Evolutionary conservation across 2,329 filamentous ascomycete genomes (phyloP).

Genomic region (Neocucurbitaria cava): DNA sequence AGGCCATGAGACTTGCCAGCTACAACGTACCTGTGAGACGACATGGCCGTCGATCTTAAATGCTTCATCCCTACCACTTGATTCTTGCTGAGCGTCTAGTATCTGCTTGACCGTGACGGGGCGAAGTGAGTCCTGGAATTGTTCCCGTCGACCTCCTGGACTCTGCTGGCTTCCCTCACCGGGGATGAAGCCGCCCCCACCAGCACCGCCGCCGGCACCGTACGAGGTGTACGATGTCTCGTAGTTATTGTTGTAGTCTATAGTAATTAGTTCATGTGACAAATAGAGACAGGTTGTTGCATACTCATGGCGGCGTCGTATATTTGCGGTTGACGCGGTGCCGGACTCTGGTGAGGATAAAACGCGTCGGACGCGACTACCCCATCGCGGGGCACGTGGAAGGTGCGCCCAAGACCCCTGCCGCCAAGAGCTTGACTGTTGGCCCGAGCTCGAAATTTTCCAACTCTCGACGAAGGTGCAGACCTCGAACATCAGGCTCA

Average conservation of each 20-base stretch:
- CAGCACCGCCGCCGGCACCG: slow-evolving; percentile 61
- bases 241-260: slow-evolving; percentile 48
- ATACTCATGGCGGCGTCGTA: slow-evolving; percentile 27
- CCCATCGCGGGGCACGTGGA: slow-evolving; percentile 30
- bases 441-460: slow-evolving; percentile 34
- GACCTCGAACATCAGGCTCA: slow-evolving; percentile 7
- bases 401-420: slow-evolving; percentile 12
- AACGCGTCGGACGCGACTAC: slow-evolving; percentile 42
- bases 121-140: slow-evolving; percentile 84
- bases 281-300: not conserved
- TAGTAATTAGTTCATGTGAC: slow-evolving; percentile 14
- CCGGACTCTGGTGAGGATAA: slow-evolving; percentile 18
- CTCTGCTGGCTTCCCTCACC: slow-evolving; percentile 56
- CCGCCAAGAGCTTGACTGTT: slow-evolving; percentile 33
- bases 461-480: slow-evolving; percentile 9
- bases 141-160: slow-evolving; percentile 54
- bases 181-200: slow-evolving; percentile 68
- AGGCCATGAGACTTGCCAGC: not conserved
- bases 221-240: slow-evolving; percentile 63
- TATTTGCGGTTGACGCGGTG: slow-evolving; percentile 15
- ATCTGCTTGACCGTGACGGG: slow-evolving; percentile 97
- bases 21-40: slow-evolving; percentile 63
- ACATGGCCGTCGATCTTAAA: slow-evolving; percentile 83
- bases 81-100: slow-evolving; percentile 69
- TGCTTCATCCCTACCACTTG: slow-evolving; percentile 63